Evolutionary conservation across 2,329 filamentous ascomycete species (phyloP).

Genomic region (Podosphaera fusca): DNA sequence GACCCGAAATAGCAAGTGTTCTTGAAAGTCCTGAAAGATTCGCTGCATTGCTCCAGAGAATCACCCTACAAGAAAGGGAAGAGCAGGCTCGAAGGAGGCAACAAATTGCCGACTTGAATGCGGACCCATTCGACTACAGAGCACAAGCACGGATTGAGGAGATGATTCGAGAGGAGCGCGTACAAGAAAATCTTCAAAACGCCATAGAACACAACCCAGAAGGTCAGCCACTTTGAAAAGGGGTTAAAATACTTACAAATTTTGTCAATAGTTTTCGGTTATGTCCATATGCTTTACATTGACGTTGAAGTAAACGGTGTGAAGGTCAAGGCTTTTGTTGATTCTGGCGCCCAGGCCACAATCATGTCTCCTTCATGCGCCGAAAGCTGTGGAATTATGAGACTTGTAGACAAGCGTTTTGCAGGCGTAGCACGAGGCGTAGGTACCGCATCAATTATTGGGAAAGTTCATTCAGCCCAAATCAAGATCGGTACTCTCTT

Average conservation of each 20-base stretch:
- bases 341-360: constrained; percentile 90
- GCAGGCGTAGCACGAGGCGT: constrained; percentile 83
- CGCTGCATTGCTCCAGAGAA: constrained; percentile 43
- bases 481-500: constrained; percentile 79
- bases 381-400: constrained; percentile 84
- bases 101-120: constrained; percentile 66
- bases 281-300: constrained; percentile 90
- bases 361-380: constrained; percentile 96
- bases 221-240: constrained; percentile 31
- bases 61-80: constrained; percentile 46
- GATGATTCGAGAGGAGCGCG: constrained; percentile 83
- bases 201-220: constrained; percentile 95
- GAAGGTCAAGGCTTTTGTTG: constrained; percentile 85
- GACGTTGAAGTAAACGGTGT: constrained; percentile 85
- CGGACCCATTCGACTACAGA: constrained; percentile 83
- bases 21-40: constrained; percentile 59
- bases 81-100: constrained; percentile 57
- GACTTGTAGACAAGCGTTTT: constrained; percentile 78
- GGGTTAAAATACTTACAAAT: neutral
- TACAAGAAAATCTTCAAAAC: constrained; percentile 88
- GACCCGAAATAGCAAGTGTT: constrained; percentile 54
- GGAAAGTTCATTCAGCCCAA: constrained; percentile 82
- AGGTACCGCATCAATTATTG: constrained; percentile 81
- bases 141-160: constrained; percentile 85
- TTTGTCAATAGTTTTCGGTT: constrained; percentile 52